phyloP scores from a whole-genome alignment of 2,329 filamentous ascomycete species.

The Aspergillus sojae region DNA sequence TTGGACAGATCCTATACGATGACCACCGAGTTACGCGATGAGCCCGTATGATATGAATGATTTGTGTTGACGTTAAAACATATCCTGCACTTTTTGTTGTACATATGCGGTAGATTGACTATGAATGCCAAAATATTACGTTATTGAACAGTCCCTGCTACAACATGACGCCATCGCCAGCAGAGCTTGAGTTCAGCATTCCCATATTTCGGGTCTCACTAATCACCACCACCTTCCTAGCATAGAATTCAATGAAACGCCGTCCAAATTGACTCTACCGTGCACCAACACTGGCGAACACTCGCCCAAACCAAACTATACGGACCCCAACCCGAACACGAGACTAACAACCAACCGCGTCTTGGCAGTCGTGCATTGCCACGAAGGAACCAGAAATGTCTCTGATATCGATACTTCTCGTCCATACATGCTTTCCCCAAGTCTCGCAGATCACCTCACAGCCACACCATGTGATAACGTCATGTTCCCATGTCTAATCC shows the following conservation, averaged over 20 bases:
- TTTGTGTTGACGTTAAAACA: neutral
- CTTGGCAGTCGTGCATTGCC: neutral
- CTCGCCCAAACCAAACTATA: too few relatives aligned
- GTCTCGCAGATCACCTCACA: neutral
- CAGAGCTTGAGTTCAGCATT: too few relatives aligned
- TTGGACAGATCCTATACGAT: neutral
- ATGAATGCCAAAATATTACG: neutral
- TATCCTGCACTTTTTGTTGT: neutral
- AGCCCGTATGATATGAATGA: neutral
- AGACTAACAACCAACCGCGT: neutral
- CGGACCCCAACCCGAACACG: neutral
- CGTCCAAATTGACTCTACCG: too few relatives aligned
- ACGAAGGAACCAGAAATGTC: neutral
- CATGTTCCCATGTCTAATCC: neutral
- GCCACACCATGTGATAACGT: neutral
- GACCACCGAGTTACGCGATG: neutral
- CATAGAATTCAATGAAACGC: too few relatives aligned
- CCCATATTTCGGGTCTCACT: too few relatives aligned
- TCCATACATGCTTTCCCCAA: too few relatives aligned
- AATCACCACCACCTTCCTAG: too few relatives aligned
- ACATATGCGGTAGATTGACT: neutral
- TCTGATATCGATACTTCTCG: too few relatives aligned
- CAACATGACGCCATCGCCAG: neutral
- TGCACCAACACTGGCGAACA: too few relatives aligned
- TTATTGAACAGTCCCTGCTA: neutral